Base-by-base conservation (phyloP, 2,329 filamentous ascomycete genomes). In the Fusarium ambrosium region DNA sequence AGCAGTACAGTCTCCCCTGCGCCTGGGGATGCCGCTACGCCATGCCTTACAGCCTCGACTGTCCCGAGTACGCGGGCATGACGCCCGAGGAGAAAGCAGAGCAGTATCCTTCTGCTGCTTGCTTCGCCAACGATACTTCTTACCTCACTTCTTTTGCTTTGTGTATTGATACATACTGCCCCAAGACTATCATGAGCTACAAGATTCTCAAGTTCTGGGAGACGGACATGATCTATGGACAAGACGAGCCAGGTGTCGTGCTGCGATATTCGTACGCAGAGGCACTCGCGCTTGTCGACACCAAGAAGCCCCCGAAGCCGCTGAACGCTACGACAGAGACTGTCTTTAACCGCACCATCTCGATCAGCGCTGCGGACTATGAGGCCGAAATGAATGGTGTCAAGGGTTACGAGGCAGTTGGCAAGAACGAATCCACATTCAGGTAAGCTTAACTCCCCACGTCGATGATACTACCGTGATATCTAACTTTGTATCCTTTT, bases 101-200 rank as follows among this genome's bases (percentile, higher is more conserved):
- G 1, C 67, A 71, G 0, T 71, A 68, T 16, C 73, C 77, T 6
- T 77, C 76, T 0, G 24, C 73, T 2, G 43, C 34, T 0, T 79
- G 77, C 24, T 69, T 76, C 18, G 64, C 67, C 1, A 68, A 76
- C 4, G 56, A 75, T 5, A 55, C 53, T 1, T 41, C 68, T 0
- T 79, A 78, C 53, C 14, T 79, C 11, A 78, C 77, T 0, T 70
- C 77, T 0, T 62, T 79, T 8, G 77, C 77, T 0, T 77, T 70
- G 67, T 79, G 77, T 1, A 77, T 79, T 0, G 10, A 64, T 8
- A 8, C 45, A 0, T 60, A 48, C 18, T 78, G 77, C 11, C 32
- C 61, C 0, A 62, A 60, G 1, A 11, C 27, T 1, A 55, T 62
- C n/a, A 69, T 59, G 20, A 10, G 41, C 0, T 77, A 64, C 43